Evolutionary conservation across 768 basidiomycete species (phyloP).

Genomic region (Calvatia gigantea): DNA sequence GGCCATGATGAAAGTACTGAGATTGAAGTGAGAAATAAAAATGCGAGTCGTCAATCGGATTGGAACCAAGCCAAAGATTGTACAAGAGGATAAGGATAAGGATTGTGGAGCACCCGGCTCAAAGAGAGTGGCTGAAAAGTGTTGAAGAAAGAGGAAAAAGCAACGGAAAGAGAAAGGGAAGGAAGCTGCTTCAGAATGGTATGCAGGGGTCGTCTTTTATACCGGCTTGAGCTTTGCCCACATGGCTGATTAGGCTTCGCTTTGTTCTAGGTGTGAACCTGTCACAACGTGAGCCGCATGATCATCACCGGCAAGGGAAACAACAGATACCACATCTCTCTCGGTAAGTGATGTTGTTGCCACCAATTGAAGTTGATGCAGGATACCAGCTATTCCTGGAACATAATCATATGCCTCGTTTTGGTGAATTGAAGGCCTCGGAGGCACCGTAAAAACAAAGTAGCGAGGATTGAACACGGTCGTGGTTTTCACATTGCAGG

Average conservation of each 20-base stretch:
- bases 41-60: constrained; percentile 11
- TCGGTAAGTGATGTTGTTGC: not conserved
- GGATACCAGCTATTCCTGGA: not conserved
- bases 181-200: not conserved
- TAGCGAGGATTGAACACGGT: too few species aligned
- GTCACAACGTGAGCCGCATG: not conserved
- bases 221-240: not conserved
- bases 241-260: not conserved
- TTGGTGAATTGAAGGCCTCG: too few species aligned
- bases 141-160: constrained; percentile 6
- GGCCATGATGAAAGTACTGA: constrained; percentile 19
- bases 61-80: constrained; percentile 8
- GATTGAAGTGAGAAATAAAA: constrained; percentile 13
- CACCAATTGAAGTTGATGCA: not conserved
- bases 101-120: constrained; percentile 28
- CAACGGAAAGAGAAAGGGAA: constrained; percentile 2
- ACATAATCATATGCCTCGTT: not conserved
- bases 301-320: not conserved
- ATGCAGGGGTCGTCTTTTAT: not conserved
- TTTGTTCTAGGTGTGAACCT: not conserved
- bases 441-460: too few species aligned
- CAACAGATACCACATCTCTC: too few species aligned
- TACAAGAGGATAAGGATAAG: constrained; percentile 8
- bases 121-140: constrained; percentile 11
- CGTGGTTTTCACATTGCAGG: too few species aligned